A percentile compares a stretch with the other conserved stretches of the same genome.
These are phyloP conservation scores for Leavenworthia alabamica DNA, from an alignment of 345 rosid genomes.

Conservation along the genomic window DNA sequence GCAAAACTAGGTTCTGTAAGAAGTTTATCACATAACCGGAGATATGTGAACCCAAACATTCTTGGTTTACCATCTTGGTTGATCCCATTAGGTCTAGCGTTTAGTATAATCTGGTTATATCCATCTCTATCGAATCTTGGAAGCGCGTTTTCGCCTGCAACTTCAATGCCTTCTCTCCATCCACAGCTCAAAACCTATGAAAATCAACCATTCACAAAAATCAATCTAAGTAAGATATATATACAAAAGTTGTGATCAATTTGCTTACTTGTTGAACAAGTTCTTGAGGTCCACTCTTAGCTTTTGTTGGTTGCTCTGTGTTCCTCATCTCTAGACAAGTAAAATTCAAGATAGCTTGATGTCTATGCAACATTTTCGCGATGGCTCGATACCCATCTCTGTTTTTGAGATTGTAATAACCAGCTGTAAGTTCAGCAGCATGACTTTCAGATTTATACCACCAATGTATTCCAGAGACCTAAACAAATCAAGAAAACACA, in stretches of 20 bases:
- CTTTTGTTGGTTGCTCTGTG: slow-evolving; percentile 47
- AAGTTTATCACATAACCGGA: slow-evolving; percentile 53
- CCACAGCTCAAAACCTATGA: slow-evolving; percentile 71
- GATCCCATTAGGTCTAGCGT: slow-evolving; percentile 76
- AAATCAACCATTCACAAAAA: slow-evolving; percentile 10
- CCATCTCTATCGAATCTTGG: slow-evolving; percentile 57
- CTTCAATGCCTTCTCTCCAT: slow-evolving; percentile 70
- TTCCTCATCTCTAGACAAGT: slow-evolving; percentile 83
- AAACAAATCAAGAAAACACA: not conserved
- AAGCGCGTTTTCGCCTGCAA: slow-evolving; percentile 87
- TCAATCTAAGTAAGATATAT: not conserved
- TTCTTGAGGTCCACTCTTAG: slow-evolving; percentile 73
- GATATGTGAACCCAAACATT: slow-evolving; percentile 70
- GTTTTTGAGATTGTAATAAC: slow-evolving; percentile 56
- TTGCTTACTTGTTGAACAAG: slow-evolving; percentile 68
- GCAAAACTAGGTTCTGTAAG: slow-evolving; percentile 39
- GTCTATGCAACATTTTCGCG: slow-evolving; percentile 66
- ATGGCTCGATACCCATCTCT: slow-evolving; percentile 77
- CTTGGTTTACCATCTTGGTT: slow-evolving; percentile 37
- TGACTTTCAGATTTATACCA: slow-evolving; percentile 68
- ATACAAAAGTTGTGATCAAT: not conserved
- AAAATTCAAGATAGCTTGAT: slow-evolving; percentile 59
- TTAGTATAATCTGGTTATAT: slow-evolving; percentile 71
- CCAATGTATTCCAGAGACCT: slow-evolving; percentile 93
- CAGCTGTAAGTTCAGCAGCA: slow-evolving; percentile 86